Evolutionary conservation across 306 rosid genomes (phyloP).

Genomic region (Glycyrrhiza uralensis): DNA sequence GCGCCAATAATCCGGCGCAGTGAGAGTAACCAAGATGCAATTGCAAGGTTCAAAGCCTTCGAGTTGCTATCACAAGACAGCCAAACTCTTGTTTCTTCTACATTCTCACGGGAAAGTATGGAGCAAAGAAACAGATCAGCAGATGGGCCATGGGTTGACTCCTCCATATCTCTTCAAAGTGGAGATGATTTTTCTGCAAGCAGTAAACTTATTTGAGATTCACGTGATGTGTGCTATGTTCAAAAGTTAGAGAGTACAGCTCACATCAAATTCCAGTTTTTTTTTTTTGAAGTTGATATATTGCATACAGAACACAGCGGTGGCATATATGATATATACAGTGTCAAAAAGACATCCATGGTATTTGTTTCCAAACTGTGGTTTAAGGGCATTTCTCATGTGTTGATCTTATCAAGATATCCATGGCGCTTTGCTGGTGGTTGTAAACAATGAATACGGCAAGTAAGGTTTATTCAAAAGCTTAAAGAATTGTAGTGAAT

Average conservation of each 20-base stretch:
- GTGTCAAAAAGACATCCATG: too few species aligned
- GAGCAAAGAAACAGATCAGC: conserved; percentile 28
- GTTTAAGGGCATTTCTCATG: too few species aligned
- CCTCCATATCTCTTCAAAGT: conserved; percentile 46
- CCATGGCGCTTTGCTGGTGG: too few species aligned
- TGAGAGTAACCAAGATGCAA: conserved; percentile 30
- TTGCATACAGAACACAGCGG: too few species aligned
- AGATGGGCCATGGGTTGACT: conserved; percentile 53
- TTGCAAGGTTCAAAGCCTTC: conserved; percentile 57
- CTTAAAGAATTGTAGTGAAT: too few species aligned
- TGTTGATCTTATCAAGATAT: too few species aligned
- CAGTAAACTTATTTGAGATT: conserved; percentile 20
- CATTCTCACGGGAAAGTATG: conserved; percentile 36
- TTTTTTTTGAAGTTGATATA: too few species aligned
- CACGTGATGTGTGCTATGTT: not conserved
- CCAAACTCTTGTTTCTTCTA: conserved; percentile 40
- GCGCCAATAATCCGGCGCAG: conserved; percentile 37
- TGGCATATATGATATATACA: too few species aligned
- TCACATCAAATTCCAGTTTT: not conserved
- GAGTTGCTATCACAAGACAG: conserved; percentile 51
- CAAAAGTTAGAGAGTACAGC: not conserved
- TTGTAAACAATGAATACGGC: too few species aligned
- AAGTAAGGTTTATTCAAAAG: too few species aligned
- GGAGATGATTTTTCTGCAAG: conserved; percentile 32
- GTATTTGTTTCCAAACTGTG: too few species aligned